A percentile compares a stretch with the other conserved stretches of the same genome.
Conservation (phyloP, 768 basidiomycete genomes). For the Pisolithus tinctorius region DNA sequence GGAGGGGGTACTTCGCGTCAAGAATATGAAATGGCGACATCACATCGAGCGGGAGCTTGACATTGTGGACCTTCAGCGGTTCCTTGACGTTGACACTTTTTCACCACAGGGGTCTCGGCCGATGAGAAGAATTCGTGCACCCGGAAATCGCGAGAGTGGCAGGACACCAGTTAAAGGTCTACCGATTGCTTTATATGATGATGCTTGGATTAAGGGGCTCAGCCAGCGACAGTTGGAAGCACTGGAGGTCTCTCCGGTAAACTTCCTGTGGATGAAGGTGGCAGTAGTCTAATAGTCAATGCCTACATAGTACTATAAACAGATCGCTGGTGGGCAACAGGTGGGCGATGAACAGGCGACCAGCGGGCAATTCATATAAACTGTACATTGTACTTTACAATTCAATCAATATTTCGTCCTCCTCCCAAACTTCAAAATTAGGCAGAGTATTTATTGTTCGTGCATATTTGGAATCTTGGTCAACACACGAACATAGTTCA, state of each 20-base stretch:
- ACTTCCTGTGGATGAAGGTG: conserved; percentile 2
- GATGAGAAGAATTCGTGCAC: not conserved
- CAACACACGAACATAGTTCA: no score
- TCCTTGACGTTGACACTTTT: conserved; percentile 4
- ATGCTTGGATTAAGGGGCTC: not conserved
- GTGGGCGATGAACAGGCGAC: no score
- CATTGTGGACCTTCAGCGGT: not conserved
- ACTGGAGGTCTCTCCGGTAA: not conserved
- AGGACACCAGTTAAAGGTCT: not conserved
- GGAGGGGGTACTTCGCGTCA: conserved; percentile 1
- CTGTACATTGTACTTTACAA: no score
- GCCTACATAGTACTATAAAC: no score
- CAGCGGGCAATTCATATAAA: no score
- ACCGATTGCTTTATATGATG: conserved; percentile 2
- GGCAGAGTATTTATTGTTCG: no score
- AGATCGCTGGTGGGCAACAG: no score
- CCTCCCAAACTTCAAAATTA: no score
- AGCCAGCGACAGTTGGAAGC: not conserved
- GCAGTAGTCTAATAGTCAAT: not conserved
- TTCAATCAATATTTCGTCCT: no score
- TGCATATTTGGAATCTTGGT: no score
- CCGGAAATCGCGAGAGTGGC: not conserved
- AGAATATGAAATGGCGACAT: conserved; percentile 4
- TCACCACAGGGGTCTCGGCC: not conserved
- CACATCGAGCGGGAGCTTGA: not conserved